These are phyloP conservation scores for Phytophthora ramorum DNA, from an alignment of 352 stramenopile genomes.

Conservation along the genomic window DNA sequence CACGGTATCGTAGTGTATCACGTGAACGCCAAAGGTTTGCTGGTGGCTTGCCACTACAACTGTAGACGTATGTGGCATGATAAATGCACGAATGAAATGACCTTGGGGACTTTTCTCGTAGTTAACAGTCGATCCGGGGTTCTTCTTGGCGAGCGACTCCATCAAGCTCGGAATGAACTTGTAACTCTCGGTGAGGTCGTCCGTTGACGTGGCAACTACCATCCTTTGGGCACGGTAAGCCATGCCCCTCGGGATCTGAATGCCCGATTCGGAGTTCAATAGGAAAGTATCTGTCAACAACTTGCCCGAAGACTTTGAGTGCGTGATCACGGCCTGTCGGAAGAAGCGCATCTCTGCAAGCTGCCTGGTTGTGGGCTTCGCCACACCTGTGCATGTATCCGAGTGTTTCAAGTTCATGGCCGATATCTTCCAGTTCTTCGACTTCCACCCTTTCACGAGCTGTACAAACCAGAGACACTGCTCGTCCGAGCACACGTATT, in stretches of 20 bases:
- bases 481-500: conserved; percentile 84
- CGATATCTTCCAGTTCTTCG: conserved; percentile 91
- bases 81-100: conserved; percentile 76
- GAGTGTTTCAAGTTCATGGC: conserved; percentile 88
- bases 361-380: conserved; percentile 78
- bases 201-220: conserved; percentile 70
- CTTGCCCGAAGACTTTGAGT: conserved; percentile 81
- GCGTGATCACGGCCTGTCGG: conserved; percentile 73
- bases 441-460: conserved; percentile 83
- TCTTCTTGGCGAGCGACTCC: conserved; percentile 76
- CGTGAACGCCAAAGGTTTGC: conserved; percentile 74
- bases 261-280: conserved; percentile 65
- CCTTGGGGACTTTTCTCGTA: conserved; percentile 70
- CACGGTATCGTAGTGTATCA: conserved; percentile 72
- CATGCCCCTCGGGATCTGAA: conserved; percentile 75
- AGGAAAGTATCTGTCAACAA: conserved; percentile 84
- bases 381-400: conserved; percentile 60
- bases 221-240: conserved; percentile 73
- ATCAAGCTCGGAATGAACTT: conserved; percentile 83
- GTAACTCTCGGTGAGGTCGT: conserved; percentile 84
- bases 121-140: conserved; percentile 62
- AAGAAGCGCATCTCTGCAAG: conserved; percentile 85
- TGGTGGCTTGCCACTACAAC: conserved; percentile 62
- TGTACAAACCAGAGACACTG: conserved; percentile 82
- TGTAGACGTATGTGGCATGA: conserved; percentile 69